Base-by-base conservation (phyloP, 331 rosid species). In the Arachis monticola region DNA sequence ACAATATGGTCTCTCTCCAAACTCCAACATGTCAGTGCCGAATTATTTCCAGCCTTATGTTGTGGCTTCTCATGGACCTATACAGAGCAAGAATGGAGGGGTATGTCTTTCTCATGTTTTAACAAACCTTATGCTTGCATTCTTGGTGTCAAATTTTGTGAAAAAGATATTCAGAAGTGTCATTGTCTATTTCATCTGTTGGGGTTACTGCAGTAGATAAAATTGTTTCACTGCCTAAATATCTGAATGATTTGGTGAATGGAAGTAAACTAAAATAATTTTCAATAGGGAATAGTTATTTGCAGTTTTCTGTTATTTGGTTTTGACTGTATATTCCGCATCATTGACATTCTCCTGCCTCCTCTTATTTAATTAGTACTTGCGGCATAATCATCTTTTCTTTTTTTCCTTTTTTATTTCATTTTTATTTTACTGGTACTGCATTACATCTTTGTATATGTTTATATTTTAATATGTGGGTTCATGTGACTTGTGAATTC, bases 61-160 rank as follows among this genome's bases (percentile, higher is more conserved):
- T 82, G 96, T 90, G 69, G 89, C 98, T 81, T 95, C 98, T 58
- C 99, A 95, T 8, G 98, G 99, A 76, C 99, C 99, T 41, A 69
- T 95, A 84, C 89, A 64, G 82, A 83, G 84, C 85, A 87, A 80
- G 67, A 86, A 83, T 82, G 93, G 86, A 81, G 99, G 97, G 99
- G 99, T 95, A 90, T 69, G 90, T 78, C 71, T 78, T 58, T 48
- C 9, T 55, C 60, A 13, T 62, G 59, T 42, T 73, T 68, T 64
- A 69, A 50, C 73, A 57, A 64, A 64, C 38, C 50, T 69, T 58
- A n/a, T 65, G 67, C 61, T 67, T 67, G 50, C 64, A 22, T 63
- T 73, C 38, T 31, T 55, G 50, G 35, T 48, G 45, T 51, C 57
- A 56, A 79, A 53, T 60, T 55, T 42, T 57, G 14, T 14, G 48